These are phyloP conservation scores for Musa acuminata DNA, from an alignment of 176 grass and related monocot species.

Conservation along the genomic window DNA sequence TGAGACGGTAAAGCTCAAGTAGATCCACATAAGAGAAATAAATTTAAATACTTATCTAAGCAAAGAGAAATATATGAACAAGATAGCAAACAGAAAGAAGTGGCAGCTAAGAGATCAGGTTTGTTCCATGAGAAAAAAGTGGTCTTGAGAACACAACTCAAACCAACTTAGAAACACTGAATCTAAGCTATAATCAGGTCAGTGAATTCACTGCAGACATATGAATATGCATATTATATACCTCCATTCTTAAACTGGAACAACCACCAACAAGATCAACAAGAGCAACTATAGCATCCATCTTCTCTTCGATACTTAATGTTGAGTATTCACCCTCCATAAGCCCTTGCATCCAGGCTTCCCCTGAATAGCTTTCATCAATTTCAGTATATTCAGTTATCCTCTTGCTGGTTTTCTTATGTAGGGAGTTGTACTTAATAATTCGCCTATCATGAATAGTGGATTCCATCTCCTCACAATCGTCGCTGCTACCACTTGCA, in stretches of 20 bases:
- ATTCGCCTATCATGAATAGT: conserved; percentile 33
- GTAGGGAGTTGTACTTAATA: conserved; percentile 21
- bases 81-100: too few relatives aligned
- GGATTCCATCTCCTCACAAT: conserved; percentile 39
- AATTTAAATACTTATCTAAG: too few relatives aligned
- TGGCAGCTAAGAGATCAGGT: too few relatives aligned
- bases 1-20: too few relatives aligned
- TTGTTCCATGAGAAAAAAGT: too few relatives aligned
- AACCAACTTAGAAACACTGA: too few relatives aligned
- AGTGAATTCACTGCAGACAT: too few relatives aligned
- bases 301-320: conserved; percentile 89
- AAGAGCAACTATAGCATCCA: conserved; percentile 77
- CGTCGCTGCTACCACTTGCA: conserved; percentile 24
- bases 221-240: conserved; percentile 11
- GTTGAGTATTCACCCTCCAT: conserved; percentile 94
- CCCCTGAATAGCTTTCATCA: conserved; percentile 87
- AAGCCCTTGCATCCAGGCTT: conserved; percentile 78
- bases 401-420: conserved; percentile 30
- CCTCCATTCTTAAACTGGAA: conserved; percentile 72
- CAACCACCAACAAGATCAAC: conserved; percentile 69
- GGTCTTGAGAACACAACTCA: too few relatives aligned
- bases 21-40: too few relatives aligned
- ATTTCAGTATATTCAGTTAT: conserved; percentile 70
- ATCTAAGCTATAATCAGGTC: too few relatives aligned
- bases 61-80: too few relatives aligned